A percentile compares a stretch with the other conserved stretches of the same genome.
These are phyloP conservation scores for Lachnellula cervina DNA, from an alignment of 2,329 filamentous ascomycete species.

Conservation along the genomic window DNA sequence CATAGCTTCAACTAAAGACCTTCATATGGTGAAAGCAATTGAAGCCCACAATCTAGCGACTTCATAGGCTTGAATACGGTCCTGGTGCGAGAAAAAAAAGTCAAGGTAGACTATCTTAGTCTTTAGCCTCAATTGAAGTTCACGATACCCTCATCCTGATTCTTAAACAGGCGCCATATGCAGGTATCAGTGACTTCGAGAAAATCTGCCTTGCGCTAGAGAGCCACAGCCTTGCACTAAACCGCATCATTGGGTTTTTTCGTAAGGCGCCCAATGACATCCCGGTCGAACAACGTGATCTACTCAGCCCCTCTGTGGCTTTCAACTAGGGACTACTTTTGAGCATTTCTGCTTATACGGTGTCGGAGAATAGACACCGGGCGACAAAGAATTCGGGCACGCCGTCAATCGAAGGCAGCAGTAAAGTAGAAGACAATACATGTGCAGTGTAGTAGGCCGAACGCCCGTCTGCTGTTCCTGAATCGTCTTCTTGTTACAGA, in stretches of 20 bases:
- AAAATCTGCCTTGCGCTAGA: conserved; percentile 17
- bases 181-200: conserved; percentile 1
- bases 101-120: background rate
- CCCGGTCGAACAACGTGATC: conserved; percentile 11
- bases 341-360: conserved; percentile 16
- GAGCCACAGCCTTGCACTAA: conserved; percentile 11
- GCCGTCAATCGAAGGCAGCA: conserved; percentile 19
- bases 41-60: background rate
- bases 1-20: background rate
- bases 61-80: conserved; percentile 2
- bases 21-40: background rate
- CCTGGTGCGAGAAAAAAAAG: background rate
- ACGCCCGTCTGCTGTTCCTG: background rate
- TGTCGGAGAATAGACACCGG: background rate
- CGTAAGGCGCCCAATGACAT: conserved; percentile 23
- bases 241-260: conserved; percentile 3
- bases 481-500: background rate
- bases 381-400: conserved; percentile 12
- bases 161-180: background rate
- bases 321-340: background rate
- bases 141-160: background rate
- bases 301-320: conserved; percentile 19
- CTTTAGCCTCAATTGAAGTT: background rate
- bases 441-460: background rate
- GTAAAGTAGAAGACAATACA: background rate